phyloP scores from a whole-genome alignment of 441 rosid species.

The Gossypium schwendimanii region DNA sequence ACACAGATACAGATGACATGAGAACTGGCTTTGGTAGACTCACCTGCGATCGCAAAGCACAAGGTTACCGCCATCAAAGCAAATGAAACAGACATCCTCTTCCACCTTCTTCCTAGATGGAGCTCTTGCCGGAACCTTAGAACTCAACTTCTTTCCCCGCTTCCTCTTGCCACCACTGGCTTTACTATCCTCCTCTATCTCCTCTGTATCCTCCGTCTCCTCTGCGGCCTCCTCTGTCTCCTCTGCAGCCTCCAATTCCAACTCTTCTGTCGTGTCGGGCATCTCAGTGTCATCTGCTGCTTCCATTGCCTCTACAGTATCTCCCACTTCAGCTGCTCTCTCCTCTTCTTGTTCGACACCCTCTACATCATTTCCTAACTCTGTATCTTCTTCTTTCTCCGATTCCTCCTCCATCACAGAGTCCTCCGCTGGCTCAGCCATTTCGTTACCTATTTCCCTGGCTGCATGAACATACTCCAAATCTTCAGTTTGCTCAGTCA shows the following conservation, averaged over 20 bases:
- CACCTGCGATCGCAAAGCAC: constrained; percentile 97
- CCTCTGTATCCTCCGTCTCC: constrained; percentile 26
- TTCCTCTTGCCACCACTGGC: constrained; percentile 63
- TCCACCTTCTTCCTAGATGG: constrained; percentile 58
- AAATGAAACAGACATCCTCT: constrained; percentile 96
- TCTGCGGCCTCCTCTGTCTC: constrained; percentile 19
- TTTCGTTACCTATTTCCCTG: background rate
- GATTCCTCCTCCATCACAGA: constrained; percentile 10
- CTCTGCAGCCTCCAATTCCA: constrained; percentile 22
- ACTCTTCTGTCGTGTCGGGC: constrained; percentile 32
- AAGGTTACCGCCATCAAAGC: constrained; percentile 93
- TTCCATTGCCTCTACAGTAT: constrained; percentile 11
- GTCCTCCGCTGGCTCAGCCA: constrained; percentile 6
- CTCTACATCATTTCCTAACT: constrained; percentile 24
- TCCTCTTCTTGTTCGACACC: constrained; percentile 20
- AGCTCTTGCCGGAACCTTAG: constrained; percentile 35
- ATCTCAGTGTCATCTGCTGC: constrained; percentile 33
- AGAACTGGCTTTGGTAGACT: background rate
- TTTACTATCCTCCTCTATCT: constrained; percentile 39
- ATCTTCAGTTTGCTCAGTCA: constrained; percentile 13
- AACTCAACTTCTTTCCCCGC: constrained; percentile 42
- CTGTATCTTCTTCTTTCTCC: constrained; percentile 14
- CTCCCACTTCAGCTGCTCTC: constrained; percentile 26
- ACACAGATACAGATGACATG: background rate
- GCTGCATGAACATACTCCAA: constrained; percentile 1